These are phyloP conservation scores for Xanthoparmelia taractica DNA, from an alignment of 495 filamentous ascomycete species.

Conservation along the genomic window DNA sequence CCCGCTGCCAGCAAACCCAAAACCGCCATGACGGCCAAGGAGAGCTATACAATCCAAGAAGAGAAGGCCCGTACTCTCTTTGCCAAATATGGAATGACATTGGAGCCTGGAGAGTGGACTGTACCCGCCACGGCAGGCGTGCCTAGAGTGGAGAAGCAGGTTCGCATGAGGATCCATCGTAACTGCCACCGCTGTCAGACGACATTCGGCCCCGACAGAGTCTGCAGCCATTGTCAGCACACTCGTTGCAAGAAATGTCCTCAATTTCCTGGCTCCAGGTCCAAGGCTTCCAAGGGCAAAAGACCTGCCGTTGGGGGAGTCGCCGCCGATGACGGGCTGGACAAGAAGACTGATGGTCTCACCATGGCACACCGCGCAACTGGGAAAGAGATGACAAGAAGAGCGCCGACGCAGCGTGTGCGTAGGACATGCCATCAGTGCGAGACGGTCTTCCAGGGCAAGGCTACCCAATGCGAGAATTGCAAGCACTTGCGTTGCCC, in stretches of 20 bases:
- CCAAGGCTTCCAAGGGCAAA: slow-evolving; percentile 30
- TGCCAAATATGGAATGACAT: slow-evolving; percentile 63
- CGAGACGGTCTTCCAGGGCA: slow-evolving; percentile 49
- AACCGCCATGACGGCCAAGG: slow-evolving; percentile 20
- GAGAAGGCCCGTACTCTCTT: slow-evolving; percentile 65
- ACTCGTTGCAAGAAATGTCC: slow-evolving; percentile 70
- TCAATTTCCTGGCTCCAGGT: slow-evolving; percentile 57
- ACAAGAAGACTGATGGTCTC: slow-evolving; percentile 34
- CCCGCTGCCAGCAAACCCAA: slow-evolving; percentile 8
- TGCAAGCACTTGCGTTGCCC: slow-evolving; percentile 75
- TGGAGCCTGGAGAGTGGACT: slow-evolving; percentile 64
- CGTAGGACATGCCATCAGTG: slow-evolving; percentile 75
- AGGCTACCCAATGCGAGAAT: slow-evolving; percentile 55
- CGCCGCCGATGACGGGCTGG: slow-evolving; percentile 20
- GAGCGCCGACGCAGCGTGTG: slow-evolving; percentile 58
- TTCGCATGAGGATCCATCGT: slow-evolving; percentile 85
- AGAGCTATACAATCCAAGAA: slow-evolving; percentile 47
- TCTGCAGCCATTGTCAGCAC: slow-evolving; percentile 68
- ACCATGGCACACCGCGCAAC: slow-evolving; percentile 56
- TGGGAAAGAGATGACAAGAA: slow-evolving; percentile 63
- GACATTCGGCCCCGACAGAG: slow-evolving; percentile 60
- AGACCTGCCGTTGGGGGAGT: slow-evolving; percentile 26
- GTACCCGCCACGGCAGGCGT: slow-evolving; percentile 48
- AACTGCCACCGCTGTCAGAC: slow-evolving; percentile 72
- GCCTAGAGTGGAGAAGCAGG: slow-evolving; percentile 74